Evolutionary conservation across 2,329 filamentous ascomycete genomes (phyloP).

Genomic region (Calonectria henricotiae): DNA sequence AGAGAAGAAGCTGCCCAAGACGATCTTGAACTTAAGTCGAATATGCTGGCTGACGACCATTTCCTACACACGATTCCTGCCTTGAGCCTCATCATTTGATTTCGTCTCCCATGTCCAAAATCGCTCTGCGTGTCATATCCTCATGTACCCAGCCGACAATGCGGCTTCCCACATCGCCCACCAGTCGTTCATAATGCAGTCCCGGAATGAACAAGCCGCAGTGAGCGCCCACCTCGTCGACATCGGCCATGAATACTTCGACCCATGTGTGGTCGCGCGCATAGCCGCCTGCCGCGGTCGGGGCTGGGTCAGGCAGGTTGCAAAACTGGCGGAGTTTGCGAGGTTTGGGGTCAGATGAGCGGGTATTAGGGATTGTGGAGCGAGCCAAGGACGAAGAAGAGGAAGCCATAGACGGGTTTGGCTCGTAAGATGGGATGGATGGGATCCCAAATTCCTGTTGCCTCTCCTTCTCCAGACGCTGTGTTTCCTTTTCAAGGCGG

Average conservation of each 20-base stretch:
- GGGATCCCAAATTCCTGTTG: slow-evolving; percentile 21
- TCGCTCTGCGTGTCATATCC: slow-evolving; percentile 66
- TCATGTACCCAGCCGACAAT: slow-evolving; percentile 81
- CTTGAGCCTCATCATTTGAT: neutral
- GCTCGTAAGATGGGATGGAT: neutral
- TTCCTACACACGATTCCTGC: too few species aligned
- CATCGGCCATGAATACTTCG: slow-evolving; percentile 83
- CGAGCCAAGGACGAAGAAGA: slow-evolving; percentile 8
- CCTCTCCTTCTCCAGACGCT: slow-evolving; percentile 3
- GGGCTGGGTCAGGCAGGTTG: slow-evolving; percentile 71
- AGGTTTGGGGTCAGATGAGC: slow-evolving; percentile 51
- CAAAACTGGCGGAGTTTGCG: slow-evolving; percentile 84
- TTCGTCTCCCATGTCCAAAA: slow-evolving; percentile 50
- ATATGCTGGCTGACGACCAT: too few species aligned
- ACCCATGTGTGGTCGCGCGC: slow-evolving; percentile 82
- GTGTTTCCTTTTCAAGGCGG: slow-evolving; percentile 25
- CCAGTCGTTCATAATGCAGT: slow-evolving; percentile 81
- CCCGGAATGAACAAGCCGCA: slow-evolving; percentile 85
- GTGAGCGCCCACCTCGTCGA: slow-evolving; percentile 90
- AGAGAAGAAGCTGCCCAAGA: too few species aligned
- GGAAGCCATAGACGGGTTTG: neutral
- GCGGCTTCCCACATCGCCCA: slow-evolving; percentile 80
- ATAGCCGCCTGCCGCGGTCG: slow-evolving; percentile 62
- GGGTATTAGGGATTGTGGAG: slow-evolving; percentile 12
- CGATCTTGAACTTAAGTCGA: too few species aligned